Evolutionary conservation across 1,139 yeast genomes (phyloP), one percentile per base, ranked within the genome.

Genomic region (Saccharomyces hybrid): DNA sequence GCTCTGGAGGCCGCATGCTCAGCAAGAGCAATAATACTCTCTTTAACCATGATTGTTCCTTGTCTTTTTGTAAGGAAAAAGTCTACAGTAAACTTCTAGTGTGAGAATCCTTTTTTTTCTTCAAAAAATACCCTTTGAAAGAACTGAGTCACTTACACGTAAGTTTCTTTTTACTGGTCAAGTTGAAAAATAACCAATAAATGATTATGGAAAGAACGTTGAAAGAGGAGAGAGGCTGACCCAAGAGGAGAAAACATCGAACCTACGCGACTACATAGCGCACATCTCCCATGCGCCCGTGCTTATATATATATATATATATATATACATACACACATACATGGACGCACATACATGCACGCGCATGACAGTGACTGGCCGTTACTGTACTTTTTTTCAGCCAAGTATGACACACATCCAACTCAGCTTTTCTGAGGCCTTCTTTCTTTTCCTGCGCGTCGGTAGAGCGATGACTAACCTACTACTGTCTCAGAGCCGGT

Each of bases 1-100:
- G 64, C 58, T 50, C 63, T 60, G 55, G 59, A 52, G 38, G 52
- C 44, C 47, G 53, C 59, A 56, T 53, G 29, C 32, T 38, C 34
- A 29, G 47, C 34, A 23, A 47, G 44, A 3, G 25, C n/a, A 13
- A 38, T 20, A 20, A 38, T 38, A 38, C 44, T 38, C 23, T 38
- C 8, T 20, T 38, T 38, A 16, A 38, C 44, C 44, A 38, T 38
- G 26, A 20, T 20, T 11, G 44, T 38, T 16, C 44, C 26, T 38
- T 38, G n/a, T 38, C 44, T 38, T 20, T 38, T 38, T 38, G n/a
- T 9, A 20, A 20, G 13, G 20, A 38, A 38, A 14, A 16, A 20
- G 26, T 38, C 13, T 38, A 20, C 25, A 38, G 44, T 38, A 38
- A 20, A 38, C 44, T 38, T 38, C n/a, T 20, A 38, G 44, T 20